Evolutionary conservation across 139 green algal genomes (phyloP).

Genomic region (Chlamydomonas sp.): DNA sequence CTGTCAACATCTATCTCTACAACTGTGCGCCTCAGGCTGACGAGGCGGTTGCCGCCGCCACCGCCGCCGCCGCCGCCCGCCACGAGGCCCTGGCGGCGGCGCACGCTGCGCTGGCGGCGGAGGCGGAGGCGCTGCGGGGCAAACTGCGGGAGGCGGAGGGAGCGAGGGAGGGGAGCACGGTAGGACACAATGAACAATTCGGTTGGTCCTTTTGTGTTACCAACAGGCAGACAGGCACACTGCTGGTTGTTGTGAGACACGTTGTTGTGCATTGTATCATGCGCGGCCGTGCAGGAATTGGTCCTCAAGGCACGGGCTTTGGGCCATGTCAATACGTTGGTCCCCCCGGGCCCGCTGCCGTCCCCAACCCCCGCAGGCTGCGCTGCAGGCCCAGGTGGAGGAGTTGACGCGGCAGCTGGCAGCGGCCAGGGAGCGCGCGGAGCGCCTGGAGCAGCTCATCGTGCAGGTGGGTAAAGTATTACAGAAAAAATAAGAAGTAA

Average conservation of each 20-base stretch:
- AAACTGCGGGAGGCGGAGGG: not conserved
- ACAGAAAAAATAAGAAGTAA: not conserved
- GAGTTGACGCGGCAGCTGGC: slow-evolving; percentile 21
- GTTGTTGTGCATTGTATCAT: no score
- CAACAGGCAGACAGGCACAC: no score
- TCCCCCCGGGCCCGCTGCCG: no score
- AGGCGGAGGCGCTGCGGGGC: slow-evolving; percentile 4
- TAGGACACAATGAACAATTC: not conserved
- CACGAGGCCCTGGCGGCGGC: slow-evolving; percentile 22
- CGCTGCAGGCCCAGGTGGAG: not conserved
- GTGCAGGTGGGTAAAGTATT: slow-evolving; percentile 3
- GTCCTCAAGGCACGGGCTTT: no score
- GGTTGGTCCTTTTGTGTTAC: no score
- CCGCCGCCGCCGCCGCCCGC: not conserved
- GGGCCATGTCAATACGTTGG: no score
- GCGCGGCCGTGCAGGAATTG: no score
- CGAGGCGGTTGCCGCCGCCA: not conserved
- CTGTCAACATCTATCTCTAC: not conserved
- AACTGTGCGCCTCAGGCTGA: slow-evolving; percentile 12
- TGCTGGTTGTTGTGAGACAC: no score
- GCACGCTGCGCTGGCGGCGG: not conserved
- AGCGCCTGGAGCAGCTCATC: not conserved
- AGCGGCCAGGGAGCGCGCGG: slow-evolving; percentile 4
- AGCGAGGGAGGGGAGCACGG: not conserved
- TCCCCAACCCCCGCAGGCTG: not conserved